Evolutionary conservation across 2,329 filamentous ascomycete genomes (phyloP), one percentile per base, ranked within the genome.

Genomic region (Fusarium falciforme): DNA sequence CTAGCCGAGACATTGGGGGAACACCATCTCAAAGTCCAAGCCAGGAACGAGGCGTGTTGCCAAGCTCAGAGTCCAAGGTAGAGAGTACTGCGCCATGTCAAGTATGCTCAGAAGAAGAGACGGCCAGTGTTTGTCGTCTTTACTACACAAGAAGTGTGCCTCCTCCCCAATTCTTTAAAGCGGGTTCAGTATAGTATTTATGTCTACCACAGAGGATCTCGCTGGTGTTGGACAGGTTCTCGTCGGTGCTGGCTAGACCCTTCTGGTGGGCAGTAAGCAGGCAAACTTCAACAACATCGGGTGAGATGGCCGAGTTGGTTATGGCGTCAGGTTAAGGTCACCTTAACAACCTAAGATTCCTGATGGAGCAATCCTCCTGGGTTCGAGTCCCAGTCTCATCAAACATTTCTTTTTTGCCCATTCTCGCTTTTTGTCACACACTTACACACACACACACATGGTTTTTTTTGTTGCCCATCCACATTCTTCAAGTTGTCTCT

Each of bases 251-350:
- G 22, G 17, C 14, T 16, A 27, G 11, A 16, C 29, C 36, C n/a
- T 61, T 14, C 36, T 70, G 63, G 4, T 16, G 9, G 14, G 11
- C 9, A 63, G 47, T 44, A 42, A 33, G 36, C 16, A 0, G 0
- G 1, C 0, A 0, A 0, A 0, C 0, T 0, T 1, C 20, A 71
- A 44, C 10, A 35, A 71, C 44, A 61, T 36, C 60, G 63, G 79
- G 79, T 79, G 74, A 80, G 79, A 80, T 80, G 79, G 79, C 79
- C 79, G 79, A 80, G 79, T 79, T 80, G 79, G 79, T 81, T 80
- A 81, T 81, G 79, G 79, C 79, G 79, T 70, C 78, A 81, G 79
- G 79, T 81, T 81, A 80, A 81, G 79, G 79, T 76, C 20, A 77
- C 76, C 77, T 79, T 76, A 76, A 78, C 72, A 76, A 59, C 74